A percentile compares a stretch with the other conserved stretches of the same genome.
Conservation (phyloP, 1,284 basidiomycete genomes). For the Malassezia globosa region DNA sequence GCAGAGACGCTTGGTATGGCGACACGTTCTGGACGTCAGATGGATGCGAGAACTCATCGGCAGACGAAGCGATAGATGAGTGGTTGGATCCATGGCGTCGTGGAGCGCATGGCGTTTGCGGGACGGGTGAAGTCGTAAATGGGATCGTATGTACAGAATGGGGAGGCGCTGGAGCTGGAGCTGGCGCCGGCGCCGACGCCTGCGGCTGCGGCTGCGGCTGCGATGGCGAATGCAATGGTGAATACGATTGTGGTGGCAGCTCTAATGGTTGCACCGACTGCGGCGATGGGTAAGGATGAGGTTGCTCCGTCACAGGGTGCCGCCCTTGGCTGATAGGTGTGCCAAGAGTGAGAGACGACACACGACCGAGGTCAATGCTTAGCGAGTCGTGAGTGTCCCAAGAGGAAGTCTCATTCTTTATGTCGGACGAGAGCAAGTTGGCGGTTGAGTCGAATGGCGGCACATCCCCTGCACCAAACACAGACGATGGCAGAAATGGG, state of each 20-base stretch:
- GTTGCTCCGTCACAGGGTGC: background rate
- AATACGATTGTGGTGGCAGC: background rate
- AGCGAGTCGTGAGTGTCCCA: background rate
- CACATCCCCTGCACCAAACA: background rate
- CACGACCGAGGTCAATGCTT: constrained; percentile 1
- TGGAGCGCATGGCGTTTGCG: background rate
- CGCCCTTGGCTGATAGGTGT: background rate
- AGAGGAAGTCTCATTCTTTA: background rate
- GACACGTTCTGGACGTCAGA: background rate
- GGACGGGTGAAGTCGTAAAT: background rate
- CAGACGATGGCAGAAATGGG: constrained; percentile 4
- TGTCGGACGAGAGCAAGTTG: background rate
- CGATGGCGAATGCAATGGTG: background rate
- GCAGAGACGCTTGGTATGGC: background rate
- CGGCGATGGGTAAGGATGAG: too few species aligned
- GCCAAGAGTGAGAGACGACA: background rate
- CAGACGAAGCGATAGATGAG: background rate
- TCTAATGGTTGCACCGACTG: background rate
- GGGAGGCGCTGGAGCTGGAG: background rate
- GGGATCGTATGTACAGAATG: background rate
- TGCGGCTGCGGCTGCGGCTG: too few species aligned
- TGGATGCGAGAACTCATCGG: background rate
- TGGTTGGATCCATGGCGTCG: background rate
- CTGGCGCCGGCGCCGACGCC: background rate
- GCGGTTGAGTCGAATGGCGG: background rate